Base-by-base conservation (phyloP, 1,284 basidiomycete genomes). In the Ustilago nuda region DNA sequence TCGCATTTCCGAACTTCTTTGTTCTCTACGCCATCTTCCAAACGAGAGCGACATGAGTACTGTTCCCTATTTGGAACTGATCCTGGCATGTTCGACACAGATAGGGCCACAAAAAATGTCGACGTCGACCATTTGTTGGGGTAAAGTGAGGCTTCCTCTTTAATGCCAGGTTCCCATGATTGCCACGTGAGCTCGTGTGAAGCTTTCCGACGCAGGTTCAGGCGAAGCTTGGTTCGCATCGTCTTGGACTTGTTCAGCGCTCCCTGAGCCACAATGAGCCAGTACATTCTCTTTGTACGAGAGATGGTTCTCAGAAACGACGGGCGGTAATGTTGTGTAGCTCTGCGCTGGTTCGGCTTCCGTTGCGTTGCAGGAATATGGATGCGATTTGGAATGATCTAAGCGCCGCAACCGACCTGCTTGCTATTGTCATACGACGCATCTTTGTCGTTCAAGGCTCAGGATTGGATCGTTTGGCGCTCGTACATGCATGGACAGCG, bases 301-400 rank as follows among this genome's bases (percentile, higher is more conserved):
- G 35, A 27, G 53, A 50, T 50, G 27, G 9, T 50, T 30, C 8
- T 30, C 8, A 27, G 48, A 32, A 33, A 30, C 30, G 30, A 50
- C 23, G 48, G 48, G 53, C 37, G 52, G 52, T 37, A 55, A 55
- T 41, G 23, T 55, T 41, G 32, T 55, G 4, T 41, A 41, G 23
- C 33, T 37, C n/a, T 30, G 17, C n/a, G 4, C 35, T 33, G 36
- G 52, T 17, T 53, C 33, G 8, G 52, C 36, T 37, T 35, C 33
- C 33, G 52, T 36, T 17, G 53, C 33, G 52, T 36, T 17, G 53
- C 53, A 55, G 35, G 37, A 39, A 55, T 37, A 32, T 19, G 30
- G 23, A 4, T 50, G 48, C n/a, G 19, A 45, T 11, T 7, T 13
- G 27, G 4, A 23, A 4, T 11, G 48, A 53, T 53, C 51, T 37